Evolutionary conservation across 352 stramenopile species (phyloP), one percentile per base, ranked within the genome.

Genomic region (Globisporangium nodosum): DNA sequence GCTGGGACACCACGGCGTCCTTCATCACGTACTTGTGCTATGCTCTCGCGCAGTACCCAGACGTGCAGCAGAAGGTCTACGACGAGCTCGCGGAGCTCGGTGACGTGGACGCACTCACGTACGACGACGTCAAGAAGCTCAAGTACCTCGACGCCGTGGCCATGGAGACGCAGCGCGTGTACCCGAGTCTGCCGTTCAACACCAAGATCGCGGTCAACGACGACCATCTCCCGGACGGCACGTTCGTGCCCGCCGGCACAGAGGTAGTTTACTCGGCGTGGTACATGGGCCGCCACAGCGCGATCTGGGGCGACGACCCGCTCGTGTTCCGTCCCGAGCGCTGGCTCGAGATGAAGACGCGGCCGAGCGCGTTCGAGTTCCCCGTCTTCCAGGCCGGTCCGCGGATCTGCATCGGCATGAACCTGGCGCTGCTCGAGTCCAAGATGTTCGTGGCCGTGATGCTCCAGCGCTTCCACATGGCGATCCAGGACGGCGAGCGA

Each of bases 1-100:
- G 82, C 13, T 85, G 81, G 56, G 87, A 94, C 61, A 94, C 85
- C 8, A 93, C 80, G 0, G 69, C 77, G 2, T 74, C 86, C 45
- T 81, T 73, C 52, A 65, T 96, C 37, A 87, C 83, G 3, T 94
- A 92, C 67, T 68, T 65, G 33, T 81, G 92, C 39, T 93, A 96
- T 52, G 65, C 66, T 18, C 66, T 96, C 3, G 73, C 83, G 1
- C 83, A 56, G 30, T 59, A 92, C 53, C 78, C 80, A 20, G 40
- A 61, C 35, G 69, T 82, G 13, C 76, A 88, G 55, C 61, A 78
- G 37, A 70, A 75, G 58, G 77, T 85, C 33, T 47, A 78, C 24
- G 60, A 71, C n/a, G 78, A 88, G 53, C 52, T 88, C 11, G 27
- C 8, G 16, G 16, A 12, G 49, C 49, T 54, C 12, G 16, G 16